Base-by-base conservation (phyloP, 257 asterid genomes). In the Forsythia viridissima region DNA sequence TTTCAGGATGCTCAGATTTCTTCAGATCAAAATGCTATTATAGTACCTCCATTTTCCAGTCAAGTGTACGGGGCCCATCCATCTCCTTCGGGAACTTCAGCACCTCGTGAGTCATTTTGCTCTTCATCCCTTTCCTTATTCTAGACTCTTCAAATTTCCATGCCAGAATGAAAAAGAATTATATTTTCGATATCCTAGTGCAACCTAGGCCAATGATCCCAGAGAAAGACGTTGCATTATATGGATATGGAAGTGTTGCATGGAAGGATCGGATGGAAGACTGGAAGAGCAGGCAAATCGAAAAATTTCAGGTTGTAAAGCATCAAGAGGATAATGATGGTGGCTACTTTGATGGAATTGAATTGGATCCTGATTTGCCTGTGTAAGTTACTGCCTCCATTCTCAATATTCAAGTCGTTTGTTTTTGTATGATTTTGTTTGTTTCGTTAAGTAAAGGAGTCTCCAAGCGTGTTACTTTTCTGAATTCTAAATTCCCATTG, bases 231-330 rank as follows among this genome's bases (percentile, higher is more conserved):
- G 48, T 84, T 70, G 95, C 97, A 5, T 69, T 90, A n/a, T 94
- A 94, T 75, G 98, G 98, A 70, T 94, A 91, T 77, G 98, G 98
- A 80, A 94, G 97, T 90, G 96, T 93, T 83, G 92, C 97, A 36
- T 94, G 98, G 98, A 93, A 91, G 85, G 96, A 94, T 78, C 91
- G 93, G 39, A 86, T 93, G 97, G 98, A 94, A 82, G 94, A 92
- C 4, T 94, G 99, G 99, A 92, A 88, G 82, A 89, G 76, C 78
- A 86, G 85, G 82, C 99, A 92, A 85, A 85, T 73, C 48, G 93
- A 89, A 3, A 90, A 82, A 69, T 91, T 90, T 73, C 94, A 87
- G 86, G 84, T 92, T 79, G 87, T 91, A 74, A 88, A 86, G 85
- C 93, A 90, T 86, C 84, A 78, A 77, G 92, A 90, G 75, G 80